phyloP scores from a whole-genome alignment of 2,329 filamentous ascomycete genomes.

The Coleophoma crateriformis region DNA sequence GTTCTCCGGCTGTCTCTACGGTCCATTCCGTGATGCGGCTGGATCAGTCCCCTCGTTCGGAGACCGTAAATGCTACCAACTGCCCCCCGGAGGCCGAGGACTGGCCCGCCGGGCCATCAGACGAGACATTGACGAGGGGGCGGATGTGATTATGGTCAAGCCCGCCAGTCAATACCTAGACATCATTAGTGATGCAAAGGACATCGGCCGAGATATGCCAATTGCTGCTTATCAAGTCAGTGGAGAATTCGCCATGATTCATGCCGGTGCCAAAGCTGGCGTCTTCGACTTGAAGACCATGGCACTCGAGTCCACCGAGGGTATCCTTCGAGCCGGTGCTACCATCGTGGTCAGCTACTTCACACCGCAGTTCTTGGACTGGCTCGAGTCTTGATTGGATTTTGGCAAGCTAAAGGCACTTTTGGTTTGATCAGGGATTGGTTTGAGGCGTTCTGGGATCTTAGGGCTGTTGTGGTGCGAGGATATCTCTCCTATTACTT shows the following conservation, averaged over 20 bases:
- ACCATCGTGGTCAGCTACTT: conserved; percentile 95
- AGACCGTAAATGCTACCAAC: conserved; percentile 93
- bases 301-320: conserved; percentile 91
- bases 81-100: conserved; percentile 86
- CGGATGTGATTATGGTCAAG: conserved; percentile 99
- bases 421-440: no score
- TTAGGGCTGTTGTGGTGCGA: no score
- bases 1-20: conserved; percentile 94
- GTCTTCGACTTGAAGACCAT: conserved; percentile 94
- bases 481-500: no score
- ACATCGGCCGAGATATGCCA: conserved; percentile 84
- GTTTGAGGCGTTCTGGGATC: no score
- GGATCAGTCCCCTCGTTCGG: conserved; percentile 88
- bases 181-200: conserved; percentile 96
- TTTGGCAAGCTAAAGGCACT: not conserved
- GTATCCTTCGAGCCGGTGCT: conserved; percentile 87
- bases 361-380: conserved; percentile 72
- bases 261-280: conserved; percentile 89
- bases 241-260: conserved; percentile 97
- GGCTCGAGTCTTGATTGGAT: conserved; percentile 45
- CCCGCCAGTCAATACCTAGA: conserved; percentile 93
- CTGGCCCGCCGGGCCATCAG: conserved; percentile 85
- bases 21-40: conserved; percentile 93
- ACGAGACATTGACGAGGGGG: conserved; percentile 87
- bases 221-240: conserved; percentile 96